Evolutionary conservation across 2,329 filamentous ascomycete species (phyloP), one percentile per base, ranked within the genome.

Genomic region (Lecanosticta acicola): DNA sequence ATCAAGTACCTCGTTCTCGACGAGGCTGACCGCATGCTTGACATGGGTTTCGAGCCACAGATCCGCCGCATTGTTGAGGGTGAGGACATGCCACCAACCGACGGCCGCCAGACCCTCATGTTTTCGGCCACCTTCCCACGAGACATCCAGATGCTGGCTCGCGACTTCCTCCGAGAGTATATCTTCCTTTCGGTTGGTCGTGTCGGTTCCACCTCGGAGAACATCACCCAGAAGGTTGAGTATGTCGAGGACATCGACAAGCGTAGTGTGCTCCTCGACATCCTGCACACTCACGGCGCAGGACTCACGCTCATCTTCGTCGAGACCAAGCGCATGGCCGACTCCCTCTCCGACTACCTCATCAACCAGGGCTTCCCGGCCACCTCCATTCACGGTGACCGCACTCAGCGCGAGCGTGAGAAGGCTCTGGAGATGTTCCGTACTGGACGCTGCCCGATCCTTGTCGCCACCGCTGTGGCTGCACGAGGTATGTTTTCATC

Each of bases 31-130:
- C 93, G 93, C 70, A 98, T 98, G 93, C 79, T 98, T 79, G 93
- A 98, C 80, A 98, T 98, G 93, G 93, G 93, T 93, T 98, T 98
- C 79, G 93, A 98, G 78, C 93, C 93, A 64, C 93, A 98, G 75
- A 98, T 98, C 67, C 90, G 93, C 65, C 87, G 91, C 63, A 97
- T 98, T 64, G 93, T 98, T 37, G 91, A 97, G 73, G 89, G 89
- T 50, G 93, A 97, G 74, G 93, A 98, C 63, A 98, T 98, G 93
- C 93, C 93, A 47, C 70, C 72, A 43, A 87, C 91, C 50, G 74
- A 82, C 57, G 75, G 79, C 61, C 90, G 93, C 65, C 93, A 98
- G 74, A 98, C 93, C 45, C 91, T 98, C 77, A 98, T 98, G 93
- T 98, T 98, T 71, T 98, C 93, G 33, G 93, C 93, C 69, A 98